phyloP scores from a whole-genome alignment of 768 basidiomycete species.

The Pleurotus ostreatus region DNA sequence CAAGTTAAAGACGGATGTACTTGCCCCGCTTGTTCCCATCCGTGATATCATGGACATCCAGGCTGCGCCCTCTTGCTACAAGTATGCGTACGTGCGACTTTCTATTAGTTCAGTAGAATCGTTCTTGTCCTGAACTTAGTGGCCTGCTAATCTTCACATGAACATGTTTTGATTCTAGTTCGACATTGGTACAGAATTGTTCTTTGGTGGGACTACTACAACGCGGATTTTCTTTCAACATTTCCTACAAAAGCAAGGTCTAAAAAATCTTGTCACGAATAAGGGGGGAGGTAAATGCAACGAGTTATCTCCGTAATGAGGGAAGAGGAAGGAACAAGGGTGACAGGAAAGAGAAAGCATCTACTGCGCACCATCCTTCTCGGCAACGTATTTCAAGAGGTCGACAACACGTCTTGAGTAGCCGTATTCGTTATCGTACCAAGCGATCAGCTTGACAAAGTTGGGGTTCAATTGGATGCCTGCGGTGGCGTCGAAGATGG shows the following conservation, averaged over 20 bases:
- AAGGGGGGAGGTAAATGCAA: not conserved
- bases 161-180: constrained; percentile 1
- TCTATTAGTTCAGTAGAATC: too few relatives aligned
- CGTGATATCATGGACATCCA: constrained; percentile 20
- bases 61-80: constrained; percentile 16
- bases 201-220: constrained; percentile 7
- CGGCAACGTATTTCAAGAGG: constrained; percentile 76
- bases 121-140: too few relatives aligned
- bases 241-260: constrained; percentile 1
- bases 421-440: constrained; percentile 96
- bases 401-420: constrained; percentile 94
- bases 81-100: constrained; percentile 9
- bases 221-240: constrained; percentile 1
- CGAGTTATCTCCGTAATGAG: not conserved
- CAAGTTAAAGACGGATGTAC: constrained; percentile 16
- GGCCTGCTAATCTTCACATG: too few relatives aligned
- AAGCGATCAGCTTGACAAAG: constrained; percentile 95
- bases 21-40: constrained; percentile 17
- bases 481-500: constrained; percentile 90
- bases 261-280: not conserved
- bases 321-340: not conserved
- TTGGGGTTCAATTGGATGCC: constrained; percentile 89
- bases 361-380: constrained; percentile 49
- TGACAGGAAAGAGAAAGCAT: not conserved
- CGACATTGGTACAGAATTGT: constrained; percentile 7